Base-by-base conservation (phyloP, 768 basidiomycete species). In the Kwoniella dendrophila region DNA sequence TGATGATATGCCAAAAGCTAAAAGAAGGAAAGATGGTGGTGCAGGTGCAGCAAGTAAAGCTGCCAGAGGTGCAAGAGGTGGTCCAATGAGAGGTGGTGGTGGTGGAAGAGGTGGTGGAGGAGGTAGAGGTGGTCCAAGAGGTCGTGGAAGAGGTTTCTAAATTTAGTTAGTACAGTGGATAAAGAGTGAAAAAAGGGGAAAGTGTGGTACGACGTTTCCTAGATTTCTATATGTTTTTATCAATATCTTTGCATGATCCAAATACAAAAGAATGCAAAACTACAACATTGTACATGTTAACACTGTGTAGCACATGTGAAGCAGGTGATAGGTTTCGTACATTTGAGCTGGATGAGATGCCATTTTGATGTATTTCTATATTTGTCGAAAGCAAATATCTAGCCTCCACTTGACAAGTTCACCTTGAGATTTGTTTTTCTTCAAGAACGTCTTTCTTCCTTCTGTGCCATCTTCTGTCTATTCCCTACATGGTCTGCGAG, bases 1-100 rank as follows among this genome's bases (percentile, higher is more conserved):
- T 27, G 95, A 99, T 78, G 96, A 99, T 75, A 90, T 93, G 14
- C 96, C 95, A 4, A 94, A 95, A 81, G 93, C 95, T 18, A 96
- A 95, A 79, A 84, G 88, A 79, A 93, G 90, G 82, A 95, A 95
- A 84, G 77, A 78, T 26, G 92, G 90, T 10, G 79, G 68, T 24
- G 89, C 88, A 43, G 90, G 90, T 0, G 81, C 84, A 1, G 85
- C 83, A 0, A 87, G 86, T 14, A 74, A 82, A 49, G 74, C 82
- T 2, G 80, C 67, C 1, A 59, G 78, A 26, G 80, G 72, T 33
- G 89, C 88, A 44, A 83, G 89, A 48, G 90, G 90, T 0, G 81
- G 85, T 0, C 79, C 47, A 3, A 58, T 83, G 1, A 83, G 90
- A 51, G 90, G 90, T 0, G 67, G 58, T 2, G 36, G 29, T 24